Conservation (phyloP, 306 rosid genomes). For the Quercus parvula region DNA sequence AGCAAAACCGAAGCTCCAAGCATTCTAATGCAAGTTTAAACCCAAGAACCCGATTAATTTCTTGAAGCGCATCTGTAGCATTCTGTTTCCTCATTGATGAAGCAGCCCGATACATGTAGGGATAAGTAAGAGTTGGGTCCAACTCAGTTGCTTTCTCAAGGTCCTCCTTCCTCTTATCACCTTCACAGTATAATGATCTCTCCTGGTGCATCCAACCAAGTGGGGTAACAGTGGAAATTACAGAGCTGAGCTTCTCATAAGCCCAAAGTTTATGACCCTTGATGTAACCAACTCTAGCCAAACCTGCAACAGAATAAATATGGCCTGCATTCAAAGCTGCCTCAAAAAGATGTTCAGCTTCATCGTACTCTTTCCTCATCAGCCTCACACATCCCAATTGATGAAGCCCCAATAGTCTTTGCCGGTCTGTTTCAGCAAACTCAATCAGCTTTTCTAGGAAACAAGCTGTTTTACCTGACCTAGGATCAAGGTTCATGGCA, state of each 20-base stretch:
- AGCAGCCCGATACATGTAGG: slow-evolving; percentile 85
- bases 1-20: slow-evolving; percentile 83
- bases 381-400: slow-evolving; percentile 73
- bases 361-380: slow-evolving; percentile 72
- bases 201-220: slow-evolving; percentile 94
- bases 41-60: slow-evolving; percentile 78
- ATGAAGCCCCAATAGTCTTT: slow-evolving; percentile 66
- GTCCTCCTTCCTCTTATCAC: slow-evolving; percentile 61
- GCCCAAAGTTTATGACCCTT: slow-evolving; percentile 64
- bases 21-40: slow-evolving; percentile 91
- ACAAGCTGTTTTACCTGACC: slow-evolving; percentile 64
- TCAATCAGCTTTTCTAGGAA: slow-evolving; percentile 67
- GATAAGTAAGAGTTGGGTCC: slow-evolving; percentile 88
- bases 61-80: slow-evolving; percentile 65
- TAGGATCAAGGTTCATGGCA: slow-evolving; percentile 60
- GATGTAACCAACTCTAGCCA: slow-evolving; percentile 62
- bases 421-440: slow-evolving; percentile 63
- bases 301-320: slow-evolving; percentile 71
- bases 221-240: slow-evolving; percentile 48
- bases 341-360: slow-evolving; percentile 64
- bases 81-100: slow-evolving; percentile 61
- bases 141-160: slow-evolving; percentile 83
- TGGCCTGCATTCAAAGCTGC: slow-evolving; percentile 78
- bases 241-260: slow-evolving; percentile 66
- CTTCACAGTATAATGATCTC: slow-evolving; percentile 78